These are phyloP conservation scores for Teunomyces cretensis DNA, from an alignment of 805 yeast genomes.

Conservation along the genomic window DNA sequence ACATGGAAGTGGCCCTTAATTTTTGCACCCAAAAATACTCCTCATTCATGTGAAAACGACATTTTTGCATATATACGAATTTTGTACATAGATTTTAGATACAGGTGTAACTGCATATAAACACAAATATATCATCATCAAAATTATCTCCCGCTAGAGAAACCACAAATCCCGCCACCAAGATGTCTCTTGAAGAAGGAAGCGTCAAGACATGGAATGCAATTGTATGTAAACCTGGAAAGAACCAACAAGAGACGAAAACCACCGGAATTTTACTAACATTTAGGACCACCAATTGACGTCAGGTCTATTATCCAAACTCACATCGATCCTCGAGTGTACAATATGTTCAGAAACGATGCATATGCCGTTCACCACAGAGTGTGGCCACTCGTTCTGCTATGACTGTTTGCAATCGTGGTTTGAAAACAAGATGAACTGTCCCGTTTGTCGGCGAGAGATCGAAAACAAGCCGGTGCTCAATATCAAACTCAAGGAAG, in stretches of 20 bases:
- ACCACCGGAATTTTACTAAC: conserved; percentile 11
- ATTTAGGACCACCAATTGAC: conserved; percentile 21
- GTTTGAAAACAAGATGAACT: conserved; percentile 56
- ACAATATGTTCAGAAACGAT: conserved; percentile 69
- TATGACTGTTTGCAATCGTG: conserved; percentile 63
- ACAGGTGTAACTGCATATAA: background rate
- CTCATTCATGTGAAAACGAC: background rate
- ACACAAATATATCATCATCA: background rate
- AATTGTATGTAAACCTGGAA: conserved; percentile 9
- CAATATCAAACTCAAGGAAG: conserved; percentile 52
- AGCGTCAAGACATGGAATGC: conserved; percentile 9
- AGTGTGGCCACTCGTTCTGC: conserved; percentile 77
- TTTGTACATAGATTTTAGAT: background rate
- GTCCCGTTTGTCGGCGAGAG: conserved; percentile 65
- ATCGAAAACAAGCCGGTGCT: conserved; percentile 51
- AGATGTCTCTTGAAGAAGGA: conserved; percentile 7
- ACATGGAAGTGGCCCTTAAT: background rate
- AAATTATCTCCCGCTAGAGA: background rate
- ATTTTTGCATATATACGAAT: background rate
- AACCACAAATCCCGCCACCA: background rate
- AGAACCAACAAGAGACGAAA: background rate
- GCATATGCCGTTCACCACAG: conserved; percentile 60
- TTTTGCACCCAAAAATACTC: background rate
- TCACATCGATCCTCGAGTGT: conserved; percentile 45
- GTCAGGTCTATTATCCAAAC: conserved; percentile 24